These are phyloP conservation scores for Kalaharituber pfeilii DNA, from an alignment of 2,329 filamentous ascomycete genomes.

Conservation along the genomic window DNA sequence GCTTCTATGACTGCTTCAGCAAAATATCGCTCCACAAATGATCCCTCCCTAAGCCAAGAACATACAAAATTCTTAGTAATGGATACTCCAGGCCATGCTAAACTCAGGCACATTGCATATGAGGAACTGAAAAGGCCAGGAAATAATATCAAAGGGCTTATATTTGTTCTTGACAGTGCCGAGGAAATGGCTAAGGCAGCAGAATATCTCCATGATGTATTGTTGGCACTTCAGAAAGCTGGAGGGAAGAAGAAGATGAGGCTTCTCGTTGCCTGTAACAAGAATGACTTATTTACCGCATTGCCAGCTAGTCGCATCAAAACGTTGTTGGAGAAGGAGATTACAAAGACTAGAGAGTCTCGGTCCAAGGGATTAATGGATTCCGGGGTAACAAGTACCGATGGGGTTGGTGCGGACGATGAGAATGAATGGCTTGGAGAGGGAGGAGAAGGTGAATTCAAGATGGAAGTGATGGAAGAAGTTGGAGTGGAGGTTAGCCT, in stretches of 20 bases:
- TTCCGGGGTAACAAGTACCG: constrained; percentile 54
- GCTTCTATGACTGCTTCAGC: constrained; percentile 38
- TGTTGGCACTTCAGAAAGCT: constrained; percentile 65
- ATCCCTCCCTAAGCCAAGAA: constrained; percentile 35
- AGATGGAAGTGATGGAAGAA: constrained; percentile 66
- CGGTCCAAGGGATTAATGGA: constrained; percentile 68
- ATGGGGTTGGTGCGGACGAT: constrained; percentile 43
- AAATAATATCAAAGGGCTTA: constrained; percentile 43
- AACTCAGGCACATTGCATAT: constrained; percentile 59
- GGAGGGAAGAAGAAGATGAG: constrained; percentile 42
- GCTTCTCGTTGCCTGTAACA: constrained; percentile 79
- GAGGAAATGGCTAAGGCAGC: constrained; percentile 30
- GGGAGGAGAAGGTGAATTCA: constrained; percentile 59
- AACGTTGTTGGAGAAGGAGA: constrained; percentile 58
- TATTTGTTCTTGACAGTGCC: constrained; percentile 81
- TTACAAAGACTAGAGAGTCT: constrained; percentile 58
- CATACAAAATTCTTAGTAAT: constrained; percentile 58
- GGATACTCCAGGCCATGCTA: constrained; percentile 91
- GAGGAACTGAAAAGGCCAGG: constrained; percentile 29
- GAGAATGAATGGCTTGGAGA: constrained; percentile 73
- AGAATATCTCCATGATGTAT: constrained; percentile 68
- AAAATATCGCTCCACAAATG: constrained; percentile 47
- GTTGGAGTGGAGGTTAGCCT: constrained; percentile 65
- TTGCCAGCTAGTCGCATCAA: constrained; percentile 62
- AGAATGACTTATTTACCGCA: constrained; percentile 87